Evolutionary conservation across 108 stramenopile species (phyloP), one percentile per base, ranked within the genome.

Genomic region (Nannochloropsis gaditana): DNA sequence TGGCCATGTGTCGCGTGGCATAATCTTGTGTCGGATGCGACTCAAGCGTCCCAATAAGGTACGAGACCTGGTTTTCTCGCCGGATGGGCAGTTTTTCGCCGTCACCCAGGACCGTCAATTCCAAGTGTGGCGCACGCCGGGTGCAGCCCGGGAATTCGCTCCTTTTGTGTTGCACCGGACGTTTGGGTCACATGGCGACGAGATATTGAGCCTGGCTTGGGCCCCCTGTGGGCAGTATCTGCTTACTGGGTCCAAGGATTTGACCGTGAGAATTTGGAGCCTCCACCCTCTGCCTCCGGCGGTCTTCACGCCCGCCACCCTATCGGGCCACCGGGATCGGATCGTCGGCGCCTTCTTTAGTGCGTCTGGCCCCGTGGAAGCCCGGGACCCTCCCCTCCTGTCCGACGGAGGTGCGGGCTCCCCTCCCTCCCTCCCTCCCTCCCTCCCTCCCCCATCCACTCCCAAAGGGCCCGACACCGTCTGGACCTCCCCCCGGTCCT

Each of bases 41-140:
- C 43, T 82, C 43, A 82, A 82, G 17, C 42, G 81, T 15, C 10
- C 47, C 47, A 10, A 50, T 15, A 82, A 44, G 43, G 81, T 82
- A 10, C 43, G 43, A 10, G 81, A 82, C 81, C 42, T 82, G 11
- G 43, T 43, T 15, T 82, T 82, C 17, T 82, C 81, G 11, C 81
- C 81, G 15, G 81, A 82, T 82, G 81, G 43, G 42, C 42, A 82
- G 17, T 82, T 15, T 82, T 43, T 82, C 15, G 81, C 81, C 17
- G 17, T 82, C 17, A 82, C 81, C 42, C 43, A 82, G 15, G 81
- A 44, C 10, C 81, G 43, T 15, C 43, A 44, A 15, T 82, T 42
- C 43, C 81, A 82, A 44, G 43, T 82, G 17, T 82, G 81, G 81
- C 42, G 81, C 11, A 82, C 81, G 11, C 81, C 81, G 11, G 81